These are phyloP conservation scores for Penicillium oxalicum DNA, from an alignment of 2,329 filamentous ascomycete species.

Conservation along the genomic window DNA sequence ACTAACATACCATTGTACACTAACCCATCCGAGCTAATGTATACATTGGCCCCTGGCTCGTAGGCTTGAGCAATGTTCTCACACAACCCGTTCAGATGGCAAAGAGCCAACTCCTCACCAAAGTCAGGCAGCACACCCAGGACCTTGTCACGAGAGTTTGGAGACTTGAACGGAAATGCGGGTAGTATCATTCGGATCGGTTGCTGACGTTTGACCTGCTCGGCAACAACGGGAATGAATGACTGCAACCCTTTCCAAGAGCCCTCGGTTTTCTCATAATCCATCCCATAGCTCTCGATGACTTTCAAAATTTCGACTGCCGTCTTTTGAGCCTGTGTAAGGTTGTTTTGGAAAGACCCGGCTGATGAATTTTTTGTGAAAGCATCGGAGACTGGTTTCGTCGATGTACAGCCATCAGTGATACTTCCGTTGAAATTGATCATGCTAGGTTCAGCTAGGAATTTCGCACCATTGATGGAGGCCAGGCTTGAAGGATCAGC, in stretches of 20 bases:
- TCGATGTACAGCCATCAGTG: slow-evolving; percentile 14
- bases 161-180: slow-evolving; percentile 28
- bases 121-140: slow-evolving; percentile 36
- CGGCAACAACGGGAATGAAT: slow-evolving; percentile 20
- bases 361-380: neutral
- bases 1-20: slow-evolving; percentile 31
- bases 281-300: slow-evolving; percentile 24
- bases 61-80: slow-evolving; percentile 37
- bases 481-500: neutral
- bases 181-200: slow-evolving; percentile 28
- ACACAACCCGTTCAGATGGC: slow-evolving; percentile 38
- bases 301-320: slow-evolving; percentile 18
- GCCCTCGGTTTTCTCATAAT: slow-evolving; percentile 19
- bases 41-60: slow-evolving; percentile 35
- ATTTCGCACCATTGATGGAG: neutral
- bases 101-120: slow-evolving; percentile 40
- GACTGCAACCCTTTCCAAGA: slow-evolving; percentile 24
- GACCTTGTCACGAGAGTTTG: slow-evolving; percentile 28
- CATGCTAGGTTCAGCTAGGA: slow-evolving; percentile 6
- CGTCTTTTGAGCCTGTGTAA: slow-evolving; percentile 7
- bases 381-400: slow-evolving; percentile 5
- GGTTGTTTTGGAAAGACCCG: neutral
- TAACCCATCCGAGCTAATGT: slow-evolving; percentile 42
- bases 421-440: slow-evolving; percentile 4
- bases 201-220: slow-evolving; percentile 16